Percentiles rank a stretch among this genome's conserved stretches.
phyloP scores from a whole-genome alignment of 2,329 filamentous ascomycete species.

The Penicillium brasilianum region DNA sequence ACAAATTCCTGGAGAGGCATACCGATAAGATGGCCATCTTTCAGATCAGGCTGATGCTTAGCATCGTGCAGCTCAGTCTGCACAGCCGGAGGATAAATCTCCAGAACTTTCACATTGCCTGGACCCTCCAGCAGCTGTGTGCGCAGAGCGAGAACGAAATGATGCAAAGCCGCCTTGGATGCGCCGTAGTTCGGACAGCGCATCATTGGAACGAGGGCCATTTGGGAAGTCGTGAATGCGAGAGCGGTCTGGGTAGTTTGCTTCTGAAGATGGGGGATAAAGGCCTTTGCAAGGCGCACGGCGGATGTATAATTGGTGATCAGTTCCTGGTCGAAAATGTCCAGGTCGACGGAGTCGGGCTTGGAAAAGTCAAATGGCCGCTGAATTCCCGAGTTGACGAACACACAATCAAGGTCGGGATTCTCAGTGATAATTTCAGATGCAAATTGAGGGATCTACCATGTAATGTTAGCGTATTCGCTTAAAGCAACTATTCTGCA shows the following conservation, averaged over 20 bases:
- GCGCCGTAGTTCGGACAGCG: slow-evolving; percentile 60
- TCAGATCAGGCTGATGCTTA: slow-evolving; percentile 60
- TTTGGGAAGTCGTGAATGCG: slow-evolving; percentile 56
- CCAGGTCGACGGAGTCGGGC: slow-evolving; percentile 23
- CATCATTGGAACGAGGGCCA: slow-evolving; percentile 56
- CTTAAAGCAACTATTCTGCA: not conserved
- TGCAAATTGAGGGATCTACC: slow-evolving; percentile 26
- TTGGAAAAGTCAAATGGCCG: slow-evolving; percentile 26
- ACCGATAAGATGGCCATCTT: slow-evolving; percentile 55
- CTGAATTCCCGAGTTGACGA: slow-evolving; percentile 25
- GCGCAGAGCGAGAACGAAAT: slow-evolving; percentile 58
- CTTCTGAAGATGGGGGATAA: slow-evolving; percentile 56
- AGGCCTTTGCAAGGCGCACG: slow-evolving; percentile 40
- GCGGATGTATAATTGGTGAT: slow-evolving; percentile 23
- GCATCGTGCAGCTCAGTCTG: slow-evolving; percentile 63
- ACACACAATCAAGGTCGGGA: slow-evolving; percentile 26
- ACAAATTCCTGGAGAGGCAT: slow-evolving; percentile 61
- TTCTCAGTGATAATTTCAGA: slow-evolving; percentile 29
- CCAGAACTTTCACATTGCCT: slow-evolving; percentile 58
- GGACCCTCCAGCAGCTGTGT: slow-evolving; percentile 51
- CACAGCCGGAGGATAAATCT: slow-evolving; percentile 61
- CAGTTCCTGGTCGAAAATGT: slow-evolving; percentile 25
- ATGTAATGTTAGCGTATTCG: not conserved
- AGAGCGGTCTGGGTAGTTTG: slow-evolving; percentile 50
- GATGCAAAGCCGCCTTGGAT: slow-evolving; percentile 61